Evolutionary conservation across 345 rosid genomes (phyloP), one percentile per base, ranked within the genome.

Genomic region (Salix koriyanagi): DNA sequence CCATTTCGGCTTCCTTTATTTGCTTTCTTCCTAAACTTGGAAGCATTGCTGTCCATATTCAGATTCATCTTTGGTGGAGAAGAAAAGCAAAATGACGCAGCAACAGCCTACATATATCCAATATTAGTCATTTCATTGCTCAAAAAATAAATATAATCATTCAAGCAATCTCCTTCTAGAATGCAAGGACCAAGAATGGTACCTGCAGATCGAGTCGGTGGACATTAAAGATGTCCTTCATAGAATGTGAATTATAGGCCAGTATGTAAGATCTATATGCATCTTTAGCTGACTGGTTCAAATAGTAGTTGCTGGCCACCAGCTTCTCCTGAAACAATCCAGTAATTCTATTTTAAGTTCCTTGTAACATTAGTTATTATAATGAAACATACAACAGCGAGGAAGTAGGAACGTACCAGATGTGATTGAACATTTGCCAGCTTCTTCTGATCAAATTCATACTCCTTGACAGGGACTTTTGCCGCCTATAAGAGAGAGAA

Each of bases 141-240:
- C 18, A 10, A 21, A 34, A 37, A 34, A 37, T 62, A 11, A 5
- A 65, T 32, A 65, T 8, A 36, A 52, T n/a, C 41, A 16, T 37
- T 73, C 46, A 16, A 5, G 18, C 13, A 5, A 36, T 52, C 60
- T 2, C 28, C 15, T 74, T 7, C 4, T 19, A 15, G 34, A 52
- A 69, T 12, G 19, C 2, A 13, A 30, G 50, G 5, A 7, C 44
- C 2, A 66, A 34, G 50, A 75, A 4, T 21, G 50, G 12, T 85
- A 96, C 99, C 98, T 92, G 94, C 60, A 92, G 83, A 87, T 96
- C 97, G 0, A 96, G 97, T 48, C 94, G 89, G 79, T 96, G 98
- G 69, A 96, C 99, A 76, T 94, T 96, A 78, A 93, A 93, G 67
- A 89, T 93, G 77, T 94, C 97, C 83, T 96, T 94, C 90, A 92